Evolutionary conservation across 768 basidiomycete species (phyloP).

Genomic region (Podaxis mareebaensis): DNA sequence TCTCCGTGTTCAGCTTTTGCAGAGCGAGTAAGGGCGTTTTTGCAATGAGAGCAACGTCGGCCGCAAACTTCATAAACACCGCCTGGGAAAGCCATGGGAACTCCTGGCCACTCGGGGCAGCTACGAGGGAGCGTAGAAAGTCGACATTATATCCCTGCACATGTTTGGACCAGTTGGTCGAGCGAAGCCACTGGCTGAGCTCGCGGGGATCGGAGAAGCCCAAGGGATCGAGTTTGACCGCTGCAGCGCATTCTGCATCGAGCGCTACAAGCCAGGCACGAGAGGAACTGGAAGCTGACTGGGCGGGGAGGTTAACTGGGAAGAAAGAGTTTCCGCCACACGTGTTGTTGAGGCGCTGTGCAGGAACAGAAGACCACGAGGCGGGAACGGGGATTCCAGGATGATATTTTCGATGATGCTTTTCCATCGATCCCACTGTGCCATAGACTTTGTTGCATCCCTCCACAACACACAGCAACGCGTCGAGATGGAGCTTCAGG

Average conservation of each 20-base stretch:
- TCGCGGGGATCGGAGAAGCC: constrained; percentile 4
- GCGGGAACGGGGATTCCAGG: not conserved
- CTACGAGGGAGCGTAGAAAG: not conserved
- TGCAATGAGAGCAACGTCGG: constrained; percentile 13
- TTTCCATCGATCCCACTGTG: not conserved
- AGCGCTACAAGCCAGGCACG: not conserved
- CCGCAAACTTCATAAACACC: not conserved
- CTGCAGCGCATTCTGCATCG: not conserved
- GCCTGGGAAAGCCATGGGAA: constrained; percentile 9
- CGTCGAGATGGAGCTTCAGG: not conserved
- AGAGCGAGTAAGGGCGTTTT: constrained; percentile 18
- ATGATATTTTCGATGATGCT: not conserved
- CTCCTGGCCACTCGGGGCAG: constrained; percentile 7
- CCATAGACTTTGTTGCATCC: not conserved
- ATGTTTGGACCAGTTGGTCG: constrained; percentile 15
- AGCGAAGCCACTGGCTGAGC: constrained; percentile 16
- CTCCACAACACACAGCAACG: not conserved
- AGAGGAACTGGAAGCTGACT: not conserved
- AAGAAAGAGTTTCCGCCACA: not conserved
- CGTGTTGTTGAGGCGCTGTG: not conserved
- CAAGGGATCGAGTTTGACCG: not conserved
- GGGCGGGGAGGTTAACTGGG: not conserved
- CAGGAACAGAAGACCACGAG: not conserved
- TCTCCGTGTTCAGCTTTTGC: constrained; percentile 16
- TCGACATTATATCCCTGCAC: not conserved